A percentile compares a stretch with the other conserved stretches of the same genome.
These are phyloP conservation scores for Ganoderma lingzhi DNA, from an alignment of 1,284 basidiomycete species.

Conservation along the genomic window DNA sequence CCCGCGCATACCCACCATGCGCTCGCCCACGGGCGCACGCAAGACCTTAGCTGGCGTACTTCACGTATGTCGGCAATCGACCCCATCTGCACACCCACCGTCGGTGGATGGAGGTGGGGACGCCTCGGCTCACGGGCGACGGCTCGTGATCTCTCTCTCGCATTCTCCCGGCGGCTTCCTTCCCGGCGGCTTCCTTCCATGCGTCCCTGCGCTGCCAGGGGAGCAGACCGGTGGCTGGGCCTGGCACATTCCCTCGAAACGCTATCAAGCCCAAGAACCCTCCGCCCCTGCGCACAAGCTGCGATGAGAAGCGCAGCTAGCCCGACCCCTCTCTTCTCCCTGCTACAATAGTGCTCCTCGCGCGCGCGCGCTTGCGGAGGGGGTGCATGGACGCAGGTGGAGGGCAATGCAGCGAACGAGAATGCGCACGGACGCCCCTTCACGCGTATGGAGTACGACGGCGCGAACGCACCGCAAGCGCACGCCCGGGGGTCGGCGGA, in stretches of 20 bases:
- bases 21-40: neutral
- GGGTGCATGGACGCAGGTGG: constrained; percentile 2
- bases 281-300: constrained; percentile 5
- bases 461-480: neutral
- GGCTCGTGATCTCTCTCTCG: neutral
- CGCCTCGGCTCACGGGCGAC: neutral
- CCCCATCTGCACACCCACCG: neutral
- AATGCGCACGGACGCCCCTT: neutral
- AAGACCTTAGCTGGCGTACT: neutral
- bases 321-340: neutral
- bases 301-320: neutral
- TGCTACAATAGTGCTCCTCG: neutral
- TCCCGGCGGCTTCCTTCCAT: constrained; percentile 7
- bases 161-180: constrained; percentile 7
- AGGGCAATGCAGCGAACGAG: neutral
- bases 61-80: constrained; percentile 1
- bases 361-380: neutral
- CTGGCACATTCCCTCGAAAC: neutral
- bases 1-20: neutral
- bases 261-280: constrained; percentile 3
- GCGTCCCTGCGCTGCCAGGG: constrained; percentile 4
- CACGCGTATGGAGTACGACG: neutral
- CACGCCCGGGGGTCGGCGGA: neutral
- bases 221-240: constrained; percentile 5
- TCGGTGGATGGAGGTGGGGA: neutral